A percentile compares a stretch with the other conserved stretches of the same genome.
Evolutionary conservation across 345 rosid species (phyloP).

Genomic region (Acer campestre): DNA sequence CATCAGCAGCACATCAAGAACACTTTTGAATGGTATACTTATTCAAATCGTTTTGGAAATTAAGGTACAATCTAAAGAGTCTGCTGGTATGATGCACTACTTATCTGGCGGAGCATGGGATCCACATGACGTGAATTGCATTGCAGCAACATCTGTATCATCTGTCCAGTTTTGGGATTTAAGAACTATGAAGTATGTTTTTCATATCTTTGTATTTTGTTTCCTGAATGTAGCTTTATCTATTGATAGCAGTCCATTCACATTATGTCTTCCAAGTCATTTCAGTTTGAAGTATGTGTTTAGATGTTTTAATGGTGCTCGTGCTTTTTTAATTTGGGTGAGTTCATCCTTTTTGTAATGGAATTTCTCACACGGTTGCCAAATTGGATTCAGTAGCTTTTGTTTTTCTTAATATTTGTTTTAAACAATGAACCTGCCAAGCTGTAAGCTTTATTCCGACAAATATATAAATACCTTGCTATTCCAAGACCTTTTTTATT

Average conservation of each 20-base stretch:
- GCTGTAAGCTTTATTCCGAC: background rate
- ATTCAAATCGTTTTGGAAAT: slow-evolving; percentile 31
- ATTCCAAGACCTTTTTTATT: background rate
- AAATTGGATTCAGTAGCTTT: background rate
- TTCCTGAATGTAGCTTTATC: background rate
- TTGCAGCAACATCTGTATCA: slow-evolving; percentile 84
- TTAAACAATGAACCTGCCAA: background rate
- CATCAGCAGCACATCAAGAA: background rate
- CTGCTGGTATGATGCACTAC: slow-evolving; percentile 81
- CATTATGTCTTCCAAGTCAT: background rate
- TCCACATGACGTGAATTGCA: slow-evolving; percentile 79
- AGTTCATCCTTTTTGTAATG: background rate
- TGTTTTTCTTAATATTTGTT: background rate
- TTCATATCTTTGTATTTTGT: background rate
- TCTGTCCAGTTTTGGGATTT: slow-evolving; percentile 92
- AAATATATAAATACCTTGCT: background rate
- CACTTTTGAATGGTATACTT: slow-evolving; percentile 26
- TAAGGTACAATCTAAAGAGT: slow-evolving; percentile 78
- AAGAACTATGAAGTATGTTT: slow-evolving; percentile 73
- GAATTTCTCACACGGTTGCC: background rate
- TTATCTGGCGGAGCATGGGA: slow-evolving; percentile 94
- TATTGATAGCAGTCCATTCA: background rate
- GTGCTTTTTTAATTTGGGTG: background rate
- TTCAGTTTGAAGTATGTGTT: background rate
- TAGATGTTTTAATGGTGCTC: background rate